Evolutionary conservation across 2,329 filamentous ascomycete genomes (phyloP), one percentile per base, ranked within the genome.

Genomic region (Colletotrichum eremochloae): DNA sequence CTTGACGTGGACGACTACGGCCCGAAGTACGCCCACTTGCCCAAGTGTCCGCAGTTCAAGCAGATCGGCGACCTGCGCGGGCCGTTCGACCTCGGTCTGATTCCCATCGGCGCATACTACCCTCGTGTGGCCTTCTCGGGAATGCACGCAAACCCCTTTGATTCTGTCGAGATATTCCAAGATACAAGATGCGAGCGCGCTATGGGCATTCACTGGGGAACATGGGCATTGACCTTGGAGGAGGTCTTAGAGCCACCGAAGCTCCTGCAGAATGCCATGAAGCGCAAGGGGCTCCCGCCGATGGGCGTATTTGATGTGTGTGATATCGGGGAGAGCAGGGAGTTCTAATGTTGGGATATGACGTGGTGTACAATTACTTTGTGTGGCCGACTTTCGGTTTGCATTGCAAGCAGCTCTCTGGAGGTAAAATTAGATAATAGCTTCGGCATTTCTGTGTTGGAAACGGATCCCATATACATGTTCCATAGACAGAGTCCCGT

Each of bases 151-250:
- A 93, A 97, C 79, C 96, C 96, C 0, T 91, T 90, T 75, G 96
- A 98, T 79, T 89, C 92, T 0, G 95, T 97, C 48, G 94, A 96
- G 77, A 97, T 98, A 76, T 97, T 97, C 81, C 81, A 86, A 8
- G 95, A 98, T 77, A 97, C 94, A 0, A 88, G 88, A 76, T 98
- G 95, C 84, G 86, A 89, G 77, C 86, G 84, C 24, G 95, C 95
- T 31, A 86, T 98, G 84, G 95, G 90, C 1, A 97, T 98, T 76
- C 96, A 98, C 79, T 98, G 95, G 95, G 95, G 95, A 2, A 92
- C 93, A 0, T 98, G 95, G 94, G 91, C 94, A 0, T 82, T 97
- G 76, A 97, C 95, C 0, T 87, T 90, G 72, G 96, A 98, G 81
- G 93, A 95, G 71, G 92, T 97, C 1, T 80, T 95, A 68, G 95